These are phyloP conservation scores for Schizophyllum commune DNA, from an alignment of 1,284 basidiomycete genomes.

Conservation along the genomic window DNA sequence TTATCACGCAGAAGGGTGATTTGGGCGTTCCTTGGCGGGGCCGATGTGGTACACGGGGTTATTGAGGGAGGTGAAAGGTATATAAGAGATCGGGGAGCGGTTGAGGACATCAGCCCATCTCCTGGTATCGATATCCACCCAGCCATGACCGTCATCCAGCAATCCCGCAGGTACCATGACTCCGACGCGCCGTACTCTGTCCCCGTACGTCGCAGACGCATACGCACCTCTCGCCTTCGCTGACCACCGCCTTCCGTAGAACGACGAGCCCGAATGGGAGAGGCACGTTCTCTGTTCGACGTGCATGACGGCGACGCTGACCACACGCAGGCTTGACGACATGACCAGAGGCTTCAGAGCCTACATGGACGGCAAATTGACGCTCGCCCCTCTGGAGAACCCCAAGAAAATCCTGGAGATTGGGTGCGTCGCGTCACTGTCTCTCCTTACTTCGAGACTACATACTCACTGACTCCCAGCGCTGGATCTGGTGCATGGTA, in stretches of 20 bases:
- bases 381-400: conserved; percentile 3
- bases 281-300: neutral
- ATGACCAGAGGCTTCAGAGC: conserved; percentile 1
- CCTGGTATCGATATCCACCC: too few relatives aligned
- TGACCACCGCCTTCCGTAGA: neutral
- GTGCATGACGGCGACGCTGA: neutral
- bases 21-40: too few relatives aligned
- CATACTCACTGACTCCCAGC: neutral
- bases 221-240: neutral
- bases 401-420: conserved; percentile 5
- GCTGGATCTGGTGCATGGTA: conserved; percentile 7
- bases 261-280: neutral
- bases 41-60: too few relatives aligned
- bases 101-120: too few relatives aligned
- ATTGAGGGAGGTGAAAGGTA: too few relatives aligned
- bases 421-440: neutral
- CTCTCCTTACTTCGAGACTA: neutral
- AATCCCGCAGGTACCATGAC: neutral
- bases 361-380: neutral
- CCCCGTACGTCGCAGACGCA: neutral
- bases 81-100: too few relatives aligned
- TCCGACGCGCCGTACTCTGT: neutral
- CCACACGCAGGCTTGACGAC: conserved; percentile 1
- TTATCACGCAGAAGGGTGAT: too few relatives aligned
- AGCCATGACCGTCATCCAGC: neutral